Conservation (phyloP, 305 asterid species). For the Fraxinus angustifolia region DNA sequence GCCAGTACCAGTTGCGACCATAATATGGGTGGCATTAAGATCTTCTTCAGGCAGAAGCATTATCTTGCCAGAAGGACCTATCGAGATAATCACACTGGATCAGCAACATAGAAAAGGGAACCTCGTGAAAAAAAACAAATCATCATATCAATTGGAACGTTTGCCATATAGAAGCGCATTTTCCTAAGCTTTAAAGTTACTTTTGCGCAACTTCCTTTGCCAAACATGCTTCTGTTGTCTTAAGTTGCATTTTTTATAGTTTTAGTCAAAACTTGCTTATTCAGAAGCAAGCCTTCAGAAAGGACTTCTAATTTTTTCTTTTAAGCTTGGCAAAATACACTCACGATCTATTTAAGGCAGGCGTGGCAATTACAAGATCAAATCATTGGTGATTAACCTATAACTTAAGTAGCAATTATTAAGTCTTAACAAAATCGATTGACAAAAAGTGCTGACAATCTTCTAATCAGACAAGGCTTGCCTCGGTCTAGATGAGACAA, state of each 20-base stretch:
- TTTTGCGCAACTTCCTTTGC: neutral
- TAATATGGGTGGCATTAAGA: conserved; percentile 85
- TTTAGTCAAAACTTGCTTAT: neutral
- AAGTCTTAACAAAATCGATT: neutral
- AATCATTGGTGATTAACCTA: neutral
- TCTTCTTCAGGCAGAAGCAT: conserved; percentile 91
- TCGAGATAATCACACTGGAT: conserved; percentile 6
- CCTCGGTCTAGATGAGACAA: neutral
- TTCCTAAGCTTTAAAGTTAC: neutral
- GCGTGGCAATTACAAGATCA: neutral
- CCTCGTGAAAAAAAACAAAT: neutral
- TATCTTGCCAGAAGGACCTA: conserved; percentile 96
- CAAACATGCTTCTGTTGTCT: neutral
- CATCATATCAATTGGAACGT: neutral
- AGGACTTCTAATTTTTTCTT: neutral
- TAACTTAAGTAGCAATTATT: neutral
- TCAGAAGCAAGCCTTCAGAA: neutral
- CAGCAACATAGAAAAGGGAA: neutral
- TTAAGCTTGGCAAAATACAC: neutral
- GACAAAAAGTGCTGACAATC: neutral
- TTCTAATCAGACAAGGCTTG: neutral
- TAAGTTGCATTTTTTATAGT: no score
- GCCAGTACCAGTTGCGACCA: conserved; percentile 96
- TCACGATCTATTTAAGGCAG: neutral
- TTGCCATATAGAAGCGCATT: neutral